Percentiles rank a stretch among this genome's conserved stretches.
Conservation (phyloP, 2,329 filamentous ascomycete genomes). For the Atkinsonella hypoxylon region DNA sequence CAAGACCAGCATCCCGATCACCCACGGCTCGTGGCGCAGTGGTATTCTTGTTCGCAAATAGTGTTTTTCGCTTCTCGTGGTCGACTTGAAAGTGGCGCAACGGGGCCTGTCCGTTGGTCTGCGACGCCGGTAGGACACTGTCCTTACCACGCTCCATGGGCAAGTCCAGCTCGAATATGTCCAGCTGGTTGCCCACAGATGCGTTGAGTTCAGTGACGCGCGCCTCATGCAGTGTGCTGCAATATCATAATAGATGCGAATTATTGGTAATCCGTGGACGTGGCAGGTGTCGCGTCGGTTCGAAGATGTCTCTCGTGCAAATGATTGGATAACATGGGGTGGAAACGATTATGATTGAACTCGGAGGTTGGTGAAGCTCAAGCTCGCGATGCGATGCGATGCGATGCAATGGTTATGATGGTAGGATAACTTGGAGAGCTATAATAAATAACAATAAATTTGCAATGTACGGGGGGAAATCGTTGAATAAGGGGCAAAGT, state of each 20-base stretch:
- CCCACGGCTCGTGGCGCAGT: constrained; percentile 12
- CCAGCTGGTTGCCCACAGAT: not conserved
- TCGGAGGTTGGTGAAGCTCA: not conserved
- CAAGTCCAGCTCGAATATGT: not conserved
- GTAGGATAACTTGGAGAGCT: not conserved
- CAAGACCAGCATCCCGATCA: constrained; percentile 4
- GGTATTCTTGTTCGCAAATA: constrained; percentile 21
- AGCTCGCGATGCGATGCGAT: not conserved
- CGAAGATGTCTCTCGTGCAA: not conserved
- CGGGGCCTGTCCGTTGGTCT: not conserved
- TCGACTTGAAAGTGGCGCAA: constrained; percentile 23
- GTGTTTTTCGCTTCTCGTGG: constrained; percentile 27
- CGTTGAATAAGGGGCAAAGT: not conserved
- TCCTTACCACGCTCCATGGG: constrained; percentile 6
- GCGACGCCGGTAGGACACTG: not conserved
- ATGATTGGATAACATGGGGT: not conserved
- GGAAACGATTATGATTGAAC: not conserved
- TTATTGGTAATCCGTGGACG: not conserved
- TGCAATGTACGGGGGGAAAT: not conserved
- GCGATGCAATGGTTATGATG: not conserved
- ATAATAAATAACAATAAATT: not conserved
- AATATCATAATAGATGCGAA: constrained; percentile 4
- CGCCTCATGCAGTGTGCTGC: constrained; percentile 4
- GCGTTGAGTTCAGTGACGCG: constrained; percentile 1
- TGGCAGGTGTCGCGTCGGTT: not conserved